Conservation (phyloP, 306 rosid genomes). For the Cajanus cajan region DNA sequence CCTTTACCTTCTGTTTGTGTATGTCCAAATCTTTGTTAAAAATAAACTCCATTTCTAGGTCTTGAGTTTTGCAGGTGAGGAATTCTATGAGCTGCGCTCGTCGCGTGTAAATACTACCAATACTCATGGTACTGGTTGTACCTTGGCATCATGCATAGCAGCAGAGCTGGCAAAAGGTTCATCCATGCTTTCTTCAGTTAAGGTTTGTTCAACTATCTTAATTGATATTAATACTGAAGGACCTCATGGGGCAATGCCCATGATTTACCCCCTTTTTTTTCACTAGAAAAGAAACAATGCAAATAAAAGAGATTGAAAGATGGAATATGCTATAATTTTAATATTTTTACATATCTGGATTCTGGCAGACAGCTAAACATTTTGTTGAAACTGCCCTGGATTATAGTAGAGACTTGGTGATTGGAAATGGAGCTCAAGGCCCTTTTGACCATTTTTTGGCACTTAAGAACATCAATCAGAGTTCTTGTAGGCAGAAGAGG, state of each 20-base stretch:
- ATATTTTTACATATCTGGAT: slow-evolving; percentile 14
- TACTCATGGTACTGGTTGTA: slow-evolving; percentile 96
- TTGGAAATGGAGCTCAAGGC: slow-evolving; percentile 89
- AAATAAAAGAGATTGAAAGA: slow-evolving; percentile 7
- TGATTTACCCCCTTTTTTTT: neutral
- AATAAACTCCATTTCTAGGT: slow-evolving; percentile 30
- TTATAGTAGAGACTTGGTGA: slow-evolving; percentile 69
- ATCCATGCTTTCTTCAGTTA: slow-evolving; percentile 70
- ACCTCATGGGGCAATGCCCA: neutral
- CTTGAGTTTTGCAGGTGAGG: slow-evolving; percentile 61
- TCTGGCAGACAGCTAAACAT: slow-evolving; percentile 71
- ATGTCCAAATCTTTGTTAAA: slow-evolving; percentile 28
- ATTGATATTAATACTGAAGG: neutral
- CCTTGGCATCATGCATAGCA: slow-evolving; percentile 91
- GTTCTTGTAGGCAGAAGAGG: slow-evolving; percentile 44
- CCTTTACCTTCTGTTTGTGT: neutral
- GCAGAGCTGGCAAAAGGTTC: slow-evolving; percentile 95
- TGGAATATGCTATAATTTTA: slow-evolving; percentile 10
- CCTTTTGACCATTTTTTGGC: slow-evolving; percentile 78
- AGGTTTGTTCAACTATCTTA: slow-evolving; percentile 52
- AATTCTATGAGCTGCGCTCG: slow-evolving; percentile 63
- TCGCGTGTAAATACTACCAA: slow-evolving; percentile 67
- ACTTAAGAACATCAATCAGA: slow-evolving; percentile 48
- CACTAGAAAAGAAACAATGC: neutral
- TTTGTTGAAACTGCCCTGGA: slow-evolving; percentile 65